phyloP scores from a whole-genome alignment of 2,329 filamentous ascomycete species.

The Microthyrium microscopicum region DNA sequence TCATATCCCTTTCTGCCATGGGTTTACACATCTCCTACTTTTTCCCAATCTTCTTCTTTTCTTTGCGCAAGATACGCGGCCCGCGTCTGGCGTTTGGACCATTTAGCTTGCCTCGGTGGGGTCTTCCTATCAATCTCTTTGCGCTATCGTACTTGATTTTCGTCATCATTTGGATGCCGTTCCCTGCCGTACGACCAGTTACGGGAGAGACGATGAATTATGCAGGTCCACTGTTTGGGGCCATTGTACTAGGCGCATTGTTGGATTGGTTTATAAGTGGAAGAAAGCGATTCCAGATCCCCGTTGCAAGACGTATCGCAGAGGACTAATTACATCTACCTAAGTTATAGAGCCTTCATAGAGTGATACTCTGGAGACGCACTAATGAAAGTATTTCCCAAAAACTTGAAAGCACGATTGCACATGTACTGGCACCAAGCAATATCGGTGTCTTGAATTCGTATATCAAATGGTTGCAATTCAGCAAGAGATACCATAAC shows the following conservation, averaged over 20 bases:
- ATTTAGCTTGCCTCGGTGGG: conserved; percentile 15
- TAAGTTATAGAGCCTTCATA: too few species aligned
- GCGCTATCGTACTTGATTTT: conserved; percentile 14
- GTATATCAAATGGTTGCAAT: too few species aligned
- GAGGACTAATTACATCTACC: too few species aligned
- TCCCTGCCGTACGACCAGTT: conserved; percentile 6
- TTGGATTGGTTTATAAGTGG: conserved; percentile 6
- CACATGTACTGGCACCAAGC: too few species aligned
- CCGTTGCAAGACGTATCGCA: too few species aligned
- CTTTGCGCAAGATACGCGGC: conserved; percentile 18
- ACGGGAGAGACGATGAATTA: conserved; percentile 7
- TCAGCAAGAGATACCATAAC: too few species aligned
- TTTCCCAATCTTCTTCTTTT: conserved; percentile 16
- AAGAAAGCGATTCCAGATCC: conserved; percentile 15
- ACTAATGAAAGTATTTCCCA: too few species aligned
- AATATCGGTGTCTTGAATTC: too few species aligned
- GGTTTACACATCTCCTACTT: conserved; percentile 19
- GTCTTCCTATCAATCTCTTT: conserved; percentile 14
- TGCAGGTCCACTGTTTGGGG: conserved; percentile 4
- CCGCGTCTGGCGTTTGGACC: conserved; percentile 11
- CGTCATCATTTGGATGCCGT: conserved; percentile 16
- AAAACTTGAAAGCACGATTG: too few species aligned
- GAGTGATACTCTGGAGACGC: too few species aligned
- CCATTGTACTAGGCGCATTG: background rate
- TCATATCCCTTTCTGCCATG: conserved; percentile 18